A percentile compares a stretch with the other conserved stretches of the same genome.
Evolutionary conservation across 2,329 filamentous ascomycete species (phyloP).

Genomic region (Septoria linicola): DNA sequence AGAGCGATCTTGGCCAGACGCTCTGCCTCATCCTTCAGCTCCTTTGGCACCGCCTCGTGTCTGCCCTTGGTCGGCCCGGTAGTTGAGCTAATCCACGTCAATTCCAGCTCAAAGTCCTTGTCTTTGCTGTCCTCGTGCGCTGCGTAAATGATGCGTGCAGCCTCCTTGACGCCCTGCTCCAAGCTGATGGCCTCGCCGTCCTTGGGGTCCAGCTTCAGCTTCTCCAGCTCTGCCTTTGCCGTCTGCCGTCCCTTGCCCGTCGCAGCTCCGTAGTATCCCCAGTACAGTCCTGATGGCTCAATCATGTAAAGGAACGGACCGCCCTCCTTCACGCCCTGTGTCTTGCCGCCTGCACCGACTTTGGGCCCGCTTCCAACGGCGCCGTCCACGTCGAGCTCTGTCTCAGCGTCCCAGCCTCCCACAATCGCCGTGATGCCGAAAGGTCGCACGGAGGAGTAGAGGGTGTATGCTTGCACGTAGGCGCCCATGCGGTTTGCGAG

Average conservation of each 20-base stretch:
- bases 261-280: conserved; percentile 98
- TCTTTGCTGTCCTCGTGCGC: conserved; percentile 99
- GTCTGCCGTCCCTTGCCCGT: conserved; percentile 96
- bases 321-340: conserved; percentile 70
- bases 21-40: conserved; percentile 87
- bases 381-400: conserved; percentile 80
- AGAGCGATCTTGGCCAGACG: conserved; percentile 85
- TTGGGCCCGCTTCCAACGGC: conserved; percentile 81
- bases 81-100: conserved; percentile 91
- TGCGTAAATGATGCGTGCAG: conserved; percentile 93
- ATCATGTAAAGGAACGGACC: conserved; percentile 98
- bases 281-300: conserved; percentile 93
- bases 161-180: conserved; percentile 89
- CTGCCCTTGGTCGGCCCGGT: conserved; percentile 88
- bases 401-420: conserved; percentile 88
- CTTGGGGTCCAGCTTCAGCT: conserved; percentile 70
- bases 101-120: conserved; percentile 98
- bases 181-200: conserved; percentile 73
- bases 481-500: conserved; percentile 91
- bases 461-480: conserved; percentile 95
- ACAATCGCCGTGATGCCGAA: conserved; percentile 96
- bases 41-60: conserved; percentile 90
- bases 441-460: conserved; percentile 93
- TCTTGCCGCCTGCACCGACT: conserved; percentile 80
- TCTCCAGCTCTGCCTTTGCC: conserved; percentile 97